Conservation (phyloP, 768 basidiomycete species). For the Leccinellum luteum region DNA sequence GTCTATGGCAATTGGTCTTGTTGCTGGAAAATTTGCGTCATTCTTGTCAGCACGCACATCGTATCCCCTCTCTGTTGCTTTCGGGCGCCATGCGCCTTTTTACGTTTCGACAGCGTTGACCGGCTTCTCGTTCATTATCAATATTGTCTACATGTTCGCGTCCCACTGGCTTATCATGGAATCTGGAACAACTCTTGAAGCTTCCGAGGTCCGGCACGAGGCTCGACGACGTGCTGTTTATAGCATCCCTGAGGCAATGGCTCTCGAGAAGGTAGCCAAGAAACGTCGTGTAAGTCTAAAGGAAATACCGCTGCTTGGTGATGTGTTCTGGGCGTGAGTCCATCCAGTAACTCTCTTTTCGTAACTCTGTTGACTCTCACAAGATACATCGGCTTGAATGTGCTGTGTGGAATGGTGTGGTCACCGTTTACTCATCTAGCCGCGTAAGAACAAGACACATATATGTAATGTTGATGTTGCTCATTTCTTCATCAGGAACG, state of each 20-base stretch:
- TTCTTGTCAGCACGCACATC: conserved; percentile 74
- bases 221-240: conserved; percentile 44
- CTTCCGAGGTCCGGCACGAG: conserved; percentile 57
- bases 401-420: conserved; percentile 77
- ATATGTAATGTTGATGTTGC: neutral
- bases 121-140: conserved; percentile 62
- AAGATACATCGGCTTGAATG: conserved; percentile 73
- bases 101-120: conserved; percentile 64
- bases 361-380: conserved; percentile 2
- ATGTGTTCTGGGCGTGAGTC: conserved; percentile 74
- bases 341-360: neutral
- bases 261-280: conserved; percentile 61
- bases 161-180: conserved; percentile 64
- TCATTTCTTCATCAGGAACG: conserved; percentile 46
- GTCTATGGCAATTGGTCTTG: conserved; percentile 79
- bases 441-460: conserved; percentile 45
- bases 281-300: conserved; percentile 60
- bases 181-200: conserved; percentile 62
- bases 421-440: conserved; percentile 75
- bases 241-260: conserved; percentile 55
- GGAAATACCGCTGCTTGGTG: conserved; percentile 65
- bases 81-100: conserved; percentile 72
- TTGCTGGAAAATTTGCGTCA: conserved; percentile 76
- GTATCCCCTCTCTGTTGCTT: conserved; percentile 68
- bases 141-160: conserved; percentile 61